phyloP scores from a whole-genome alignment of 108 stramenopile genomes.

The Conticribra weissflogii region DNA sequence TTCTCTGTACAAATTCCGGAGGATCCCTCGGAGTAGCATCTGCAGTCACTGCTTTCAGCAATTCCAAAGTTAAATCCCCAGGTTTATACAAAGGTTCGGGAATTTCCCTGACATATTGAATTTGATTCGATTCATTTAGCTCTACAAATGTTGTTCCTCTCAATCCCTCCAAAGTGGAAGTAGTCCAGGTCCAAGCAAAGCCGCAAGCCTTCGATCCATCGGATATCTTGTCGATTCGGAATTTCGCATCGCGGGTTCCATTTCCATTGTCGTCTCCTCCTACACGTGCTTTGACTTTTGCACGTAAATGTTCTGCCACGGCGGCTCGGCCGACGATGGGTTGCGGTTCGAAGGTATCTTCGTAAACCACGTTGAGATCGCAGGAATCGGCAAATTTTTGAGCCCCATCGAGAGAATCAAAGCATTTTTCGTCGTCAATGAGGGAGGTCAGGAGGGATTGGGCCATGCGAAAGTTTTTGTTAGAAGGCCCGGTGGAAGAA shows the following conservation, averaged over 20 bases:
- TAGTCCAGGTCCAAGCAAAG: conserved; percentile 81
- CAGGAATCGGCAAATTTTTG: conserved; percentile 72
- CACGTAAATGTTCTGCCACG: conserved; percentile 25
- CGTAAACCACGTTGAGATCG: conserved; percentile 61
- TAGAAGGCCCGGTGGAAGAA: neutral
- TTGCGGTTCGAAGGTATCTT: conserved; percentile 75
- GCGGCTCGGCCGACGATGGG: conserved; percentile 62
- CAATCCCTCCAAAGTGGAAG: conserved; percentile 59
- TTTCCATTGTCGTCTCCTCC: conserved; percentile 37
- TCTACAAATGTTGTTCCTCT: conserved; percentile 82
- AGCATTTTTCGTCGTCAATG: conserved; percentile 62
- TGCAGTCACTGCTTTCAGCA: conserved; percentile 69
- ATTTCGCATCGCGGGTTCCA: conserved; percentile 48
- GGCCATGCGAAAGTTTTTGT: conserved; percentile 27
- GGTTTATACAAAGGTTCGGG: conserved; percentile 82
- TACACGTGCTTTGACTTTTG: conserved; percentile 22
- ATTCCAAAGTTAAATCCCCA: conserved; percentile 67
- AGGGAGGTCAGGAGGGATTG: conserved; percentile 36
- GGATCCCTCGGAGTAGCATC: conserved; percentile 59
- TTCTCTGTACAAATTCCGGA: conserved; percentile 40
- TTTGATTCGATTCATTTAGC: conserved; percentile 62
- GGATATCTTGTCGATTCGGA: conserved; percentile 71
- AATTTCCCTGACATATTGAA: conserved; percentile 74
- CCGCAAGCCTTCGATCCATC: conserved; percentile 76
- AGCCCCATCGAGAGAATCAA: conserved; percentile 52